Evolutionary conservation across 306 rosid genomes (phyloP), one percentile per base, ranked within the genome.

Genomic region (Begonia masoniana): DNA sequence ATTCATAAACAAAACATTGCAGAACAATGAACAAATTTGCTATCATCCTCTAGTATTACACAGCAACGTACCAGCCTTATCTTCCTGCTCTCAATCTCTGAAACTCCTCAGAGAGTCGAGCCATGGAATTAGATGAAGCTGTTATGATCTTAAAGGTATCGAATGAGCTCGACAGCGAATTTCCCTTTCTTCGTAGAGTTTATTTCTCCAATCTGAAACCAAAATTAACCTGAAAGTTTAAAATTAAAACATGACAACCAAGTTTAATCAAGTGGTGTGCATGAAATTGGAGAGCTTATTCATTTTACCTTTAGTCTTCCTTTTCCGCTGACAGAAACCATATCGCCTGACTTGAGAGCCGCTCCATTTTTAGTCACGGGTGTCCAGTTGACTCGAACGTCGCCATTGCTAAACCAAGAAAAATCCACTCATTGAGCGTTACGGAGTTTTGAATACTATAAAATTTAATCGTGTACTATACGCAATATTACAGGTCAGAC

Each of bases 351-450:
- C 74, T 74, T 85, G 21, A 89, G 76, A 47, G 76, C 50, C 56
- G 77, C 72, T 69, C 95, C 95, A 62, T 89, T 89, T 50, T 84
- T 76, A 50, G 83, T 72, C 57, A 82, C 61, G n/a, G 89, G 72
- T 59, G 62, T 69, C 97, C 97, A 89, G 64, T 89, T 89, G 67
- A 89, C 70, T 26, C 91, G 85, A 63, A 89, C 94, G 57, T 85
- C 94, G 12, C 97, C 97, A 13, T 69, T 71, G 57, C 97, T 85
- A 52, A 48, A 55, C 8, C 47, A 13, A 17, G 26, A 74, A 51
- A 55, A 56, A 10, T 64, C 58, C 41, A 42, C 7, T 31, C 39
- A 31, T 31, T 31, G 39, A 31, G 39, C 39, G 24, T 21, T 1
- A 2, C 24, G 24, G 8, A 31, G 9, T 31, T 5, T 7, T 31